These are phyloP conservation scores for Rutstroemia sp. DNA, from an alignment of 2,329 filamentous ascomycete genomes.

Conservation along the genomic window DNA sequence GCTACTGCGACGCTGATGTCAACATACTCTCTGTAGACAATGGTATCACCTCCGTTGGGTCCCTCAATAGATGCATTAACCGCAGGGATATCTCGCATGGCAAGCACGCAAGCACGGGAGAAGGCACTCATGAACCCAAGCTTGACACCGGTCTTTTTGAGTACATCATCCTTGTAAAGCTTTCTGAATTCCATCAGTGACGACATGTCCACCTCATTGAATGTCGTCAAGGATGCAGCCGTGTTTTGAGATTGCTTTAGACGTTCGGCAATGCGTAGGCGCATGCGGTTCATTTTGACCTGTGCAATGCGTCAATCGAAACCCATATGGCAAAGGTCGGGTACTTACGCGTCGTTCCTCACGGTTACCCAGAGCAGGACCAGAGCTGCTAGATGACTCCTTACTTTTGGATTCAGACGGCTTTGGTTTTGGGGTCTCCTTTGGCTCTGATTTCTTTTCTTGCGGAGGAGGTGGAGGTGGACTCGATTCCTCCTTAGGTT, in stretches of 20 bases:
- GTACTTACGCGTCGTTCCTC: slow-evolving; percentile 77
- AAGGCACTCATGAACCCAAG: slow-evolving; percentile 99
- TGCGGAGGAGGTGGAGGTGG: slow-evolving; percentile 32
- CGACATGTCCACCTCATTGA: slow-evolving; percentile 99
- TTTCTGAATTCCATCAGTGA: slow-evolving; percentile 96
- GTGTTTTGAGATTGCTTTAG: slow-evolving; percentile 99
- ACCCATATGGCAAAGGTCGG: background rate
- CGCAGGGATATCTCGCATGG: slow-evolving; percentile 89
- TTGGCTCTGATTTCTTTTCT: slow-evolving; percentile 36
- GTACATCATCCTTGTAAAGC: slow-evolving; percentile 89
- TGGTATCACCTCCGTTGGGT: slow-evolving; percentile 88
- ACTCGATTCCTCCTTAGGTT: slow-evolving; percentile 34
- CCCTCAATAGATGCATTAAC: slow-evolving; percentile 98
- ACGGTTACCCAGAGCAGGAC: slow-evolving; percentile 56
- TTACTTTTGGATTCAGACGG: slow-evolving; percentile 31
- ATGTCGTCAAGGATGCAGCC: slow-evolving; percentile 91
- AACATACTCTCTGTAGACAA: slow-evolving; percentile 97
- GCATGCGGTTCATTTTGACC: slow-evolving; percentile 99
- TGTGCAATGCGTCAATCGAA: slow-evolving; percentile 32
- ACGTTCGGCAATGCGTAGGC: slow-evolving; percentile 90
- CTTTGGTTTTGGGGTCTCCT: slow-evolving; percentile 33
- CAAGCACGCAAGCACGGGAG: slow-evolving; percentile 78
- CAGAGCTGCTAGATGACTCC: slow-evolving; percentile 24
- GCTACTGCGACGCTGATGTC: slow-evolving; percentile 96
- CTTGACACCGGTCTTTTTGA: slow-evolving; percentile 96